Evolutionary conservation across 805 yeast genomes (phyloP).

Genomic region (Saccharomycopsis schoenii): DNA sequence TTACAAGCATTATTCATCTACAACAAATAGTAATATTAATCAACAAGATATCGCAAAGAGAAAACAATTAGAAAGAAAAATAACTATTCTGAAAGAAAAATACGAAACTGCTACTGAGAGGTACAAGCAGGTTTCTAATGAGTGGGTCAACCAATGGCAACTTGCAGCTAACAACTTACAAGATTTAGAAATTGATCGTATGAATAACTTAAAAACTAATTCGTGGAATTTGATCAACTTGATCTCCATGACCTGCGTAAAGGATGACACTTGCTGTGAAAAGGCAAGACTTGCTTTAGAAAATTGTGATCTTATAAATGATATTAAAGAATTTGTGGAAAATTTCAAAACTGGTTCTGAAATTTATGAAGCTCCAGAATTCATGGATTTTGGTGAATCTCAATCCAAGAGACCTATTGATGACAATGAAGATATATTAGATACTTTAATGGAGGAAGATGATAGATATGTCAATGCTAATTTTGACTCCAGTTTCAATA

Average conservation of each 20-base stretch:
- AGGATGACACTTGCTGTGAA: conserved; percentile 71
- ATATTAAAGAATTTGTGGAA: conserved; percentile 53
- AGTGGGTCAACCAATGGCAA: conserved; percentile 69
- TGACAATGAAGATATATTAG: not conserved
- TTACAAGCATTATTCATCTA: conserved; percentile 47
- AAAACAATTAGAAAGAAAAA: conserved; percentile 36
- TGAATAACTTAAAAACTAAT: conserved; percentile 57
- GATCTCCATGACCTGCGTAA: conserved; percentile 65
- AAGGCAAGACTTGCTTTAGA: conserved; percentile 58
- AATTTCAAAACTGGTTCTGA: conserved; percentile 44
- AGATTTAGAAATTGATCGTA: conserved; percentile 60
- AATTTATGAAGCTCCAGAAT: conserved; percentile 49
- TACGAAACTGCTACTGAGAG: conserved; percentile 47
- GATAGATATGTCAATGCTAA: conserved; percentile 6
- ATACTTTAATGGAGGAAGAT: not conserved
- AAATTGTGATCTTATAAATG: conserved; percentile 53
- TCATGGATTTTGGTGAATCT: conserved; percentile 43
- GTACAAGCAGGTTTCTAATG: conserved; percentile 46
- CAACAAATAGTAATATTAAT: conserved; percentile 40
- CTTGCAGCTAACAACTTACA: conserved; percentile 52
- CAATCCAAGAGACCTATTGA: not conserved
- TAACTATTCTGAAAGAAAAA: conserved; percentile 36
- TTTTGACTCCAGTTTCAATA: conserved; percentile 17
- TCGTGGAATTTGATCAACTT: conserved; percentile 73
- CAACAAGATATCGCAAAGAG: conserved; percentile 30